phyloP scores from a whole-genome alignment of 2,329 filamentous ascomycete species.

The Lachnellula arida region DNA sequence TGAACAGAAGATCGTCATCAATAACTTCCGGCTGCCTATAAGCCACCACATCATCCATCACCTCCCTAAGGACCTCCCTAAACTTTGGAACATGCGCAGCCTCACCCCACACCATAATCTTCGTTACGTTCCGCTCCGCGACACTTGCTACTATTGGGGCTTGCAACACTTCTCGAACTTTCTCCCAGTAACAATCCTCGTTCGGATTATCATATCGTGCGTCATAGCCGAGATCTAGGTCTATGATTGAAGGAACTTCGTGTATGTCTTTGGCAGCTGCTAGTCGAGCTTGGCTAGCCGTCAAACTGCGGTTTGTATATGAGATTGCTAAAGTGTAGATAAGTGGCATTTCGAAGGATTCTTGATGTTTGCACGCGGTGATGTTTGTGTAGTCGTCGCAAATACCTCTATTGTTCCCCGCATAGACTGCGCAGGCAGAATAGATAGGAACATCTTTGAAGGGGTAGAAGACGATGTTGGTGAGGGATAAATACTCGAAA shows the following conservation, averaged over 20 bases:
- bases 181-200: not conserved
- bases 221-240: too few relatives aligned
- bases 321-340: too few relatives aligned
- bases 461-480: not conserved
- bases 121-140: not conserved
- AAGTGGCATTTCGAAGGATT: not conserved
- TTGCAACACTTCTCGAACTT: not conserved
- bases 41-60: not conserved
- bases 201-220: not conserved
- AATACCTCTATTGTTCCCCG: not conserved
- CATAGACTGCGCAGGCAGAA: not conserved
- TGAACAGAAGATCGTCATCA: slow-evolving; percentile 42
- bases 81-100: not conserved
- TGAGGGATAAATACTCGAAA: not conserved
- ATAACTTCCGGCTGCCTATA: slow-evolving; percentile 35
- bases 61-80: not conserved
- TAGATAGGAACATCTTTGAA: not conserved
- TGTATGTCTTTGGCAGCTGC: too few relatives aligned
- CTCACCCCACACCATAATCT: not conserved
- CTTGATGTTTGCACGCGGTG: not conserved
- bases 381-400: not conserved
- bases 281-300: too few relatives aligned
- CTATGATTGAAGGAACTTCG: too few relatives aligned
- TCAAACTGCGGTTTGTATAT: too few relatives aligned
- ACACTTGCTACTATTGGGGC: not conserved